Conservation (phyloP, 345 rosid genomes). For the Kernera saxatilis region DNA sequence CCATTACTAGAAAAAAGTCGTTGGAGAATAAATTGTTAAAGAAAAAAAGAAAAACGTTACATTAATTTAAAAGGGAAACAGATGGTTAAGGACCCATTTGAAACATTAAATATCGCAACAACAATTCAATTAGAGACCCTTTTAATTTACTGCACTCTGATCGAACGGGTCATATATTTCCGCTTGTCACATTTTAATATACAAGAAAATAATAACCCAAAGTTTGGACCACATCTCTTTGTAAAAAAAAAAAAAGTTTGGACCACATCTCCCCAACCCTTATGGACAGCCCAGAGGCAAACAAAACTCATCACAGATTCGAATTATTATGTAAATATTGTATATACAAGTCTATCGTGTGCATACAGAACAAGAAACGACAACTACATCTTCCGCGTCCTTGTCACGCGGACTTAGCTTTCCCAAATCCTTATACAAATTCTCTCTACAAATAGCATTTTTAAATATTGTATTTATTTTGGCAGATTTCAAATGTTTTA, state of each 20-base stretch:
- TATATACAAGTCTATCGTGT: background rate
- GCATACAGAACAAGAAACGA: slow-evolving; percentile 18
- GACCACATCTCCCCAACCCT: slow-evolving; percentile 19
- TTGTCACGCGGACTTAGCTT: slow-evolving; percentile 18
- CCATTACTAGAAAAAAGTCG: background rate
- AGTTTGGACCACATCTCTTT: slow-evolving; percentile 19
- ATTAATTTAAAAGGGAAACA: background rate
- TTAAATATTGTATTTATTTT: background rate
- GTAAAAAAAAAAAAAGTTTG: too few relatives aligned
- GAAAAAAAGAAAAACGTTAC: background rate
- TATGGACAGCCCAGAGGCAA: slow-evolving; percentile 9
- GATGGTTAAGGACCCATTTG: slow-evolving; percentile 6
- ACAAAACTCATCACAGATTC: slow-evolving; percentile 1
- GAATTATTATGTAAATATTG: slow-evolving; percentile 3
- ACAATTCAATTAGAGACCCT: background rate
- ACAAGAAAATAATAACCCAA: background rate
- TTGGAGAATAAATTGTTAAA: background rate
- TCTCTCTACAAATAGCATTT: background rate
- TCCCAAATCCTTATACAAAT: background rate
- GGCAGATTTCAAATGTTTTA: background rate
- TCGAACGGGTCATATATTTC: background rate
- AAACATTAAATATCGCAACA: slow-evolving; percentile 6
- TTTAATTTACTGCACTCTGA: background rate
- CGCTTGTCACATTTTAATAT: slow-evolving; percentile 12
- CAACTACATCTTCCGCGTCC: slow-evolving; percentile 10